Evolutionary conservation across 2,329 filamentous ascomycete species (phyloP), one percentile per base, ranked within the genome.

Genomic region (Gliomastix tumulicola): DNA sequence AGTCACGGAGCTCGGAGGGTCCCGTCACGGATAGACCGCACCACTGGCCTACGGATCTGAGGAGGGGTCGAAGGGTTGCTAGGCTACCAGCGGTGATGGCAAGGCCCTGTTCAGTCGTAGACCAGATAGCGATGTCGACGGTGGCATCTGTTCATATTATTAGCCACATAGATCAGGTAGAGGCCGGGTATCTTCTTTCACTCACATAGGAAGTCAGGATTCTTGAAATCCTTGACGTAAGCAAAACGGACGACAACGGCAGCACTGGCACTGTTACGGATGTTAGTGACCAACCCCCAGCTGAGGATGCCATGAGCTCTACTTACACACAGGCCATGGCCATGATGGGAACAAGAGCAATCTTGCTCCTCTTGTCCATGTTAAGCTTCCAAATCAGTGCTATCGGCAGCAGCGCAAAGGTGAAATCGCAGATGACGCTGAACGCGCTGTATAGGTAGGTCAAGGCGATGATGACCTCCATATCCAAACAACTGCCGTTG

Each of bases 371-470:
- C 7, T 43, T 46, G 32, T 66, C 66, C 66, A 81, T 76, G 38
- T 77, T 66, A 20, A 79, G 50, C 19, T 66, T 63, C 58, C 63
- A 70, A 2, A 81, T 62, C 4, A 82, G 57, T 41, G 70, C 69
- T 8, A 71, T 62, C 1, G 72, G 73, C 4, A 77, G 49, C 10
- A 76, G 49, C 6, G 69, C 71, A 36, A 74, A 62, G 0, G 64
- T 66, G 35, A 74, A 65, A 48, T 77, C 73, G 30, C 63, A 68
- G 20, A 68, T 49, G 23, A 70, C 66, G 27, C 65, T 69, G 18
- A 65, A 58, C 3, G 57, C 63, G 43, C 69, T 73, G 50, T 75
- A 74, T 3, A 70, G 50, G 39, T 74, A 73, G 6, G 66, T 70
- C 21, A 77, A 60, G 17, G 55, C 63, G 36, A 73, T 68, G 20